Base-by-base conservation (phyloP, 1,284 basidiomycete species). In the Fomitopsis schrenkii region DNA sequence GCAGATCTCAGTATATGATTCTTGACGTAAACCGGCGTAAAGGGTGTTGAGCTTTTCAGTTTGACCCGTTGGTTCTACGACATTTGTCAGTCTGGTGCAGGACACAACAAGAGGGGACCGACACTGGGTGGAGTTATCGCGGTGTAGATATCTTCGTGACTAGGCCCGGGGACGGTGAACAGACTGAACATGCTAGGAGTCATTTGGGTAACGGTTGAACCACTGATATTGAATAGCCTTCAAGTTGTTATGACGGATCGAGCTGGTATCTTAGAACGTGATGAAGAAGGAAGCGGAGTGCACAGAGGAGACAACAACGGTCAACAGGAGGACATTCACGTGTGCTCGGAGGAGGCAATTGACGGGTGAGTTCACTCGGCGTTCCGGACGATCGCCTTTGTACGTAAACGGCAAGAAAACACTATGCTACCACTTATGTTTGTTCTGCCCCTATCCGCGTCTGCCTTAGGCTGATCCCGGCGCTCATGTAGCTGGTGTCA, bases 21-120 rank as follows among this genome's bases (percentile, higher is more conserved):
- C 54, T 68, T 71, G 66, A 74, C 73, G 66, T 71, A 74, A 59
- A 55, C 62, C 14, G 73, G 73, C 15, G 70, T 70, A 59, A 74
- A 74, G 44, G 73, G 72, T n/a, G 73, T 70, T 12, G 65, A 46
- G 56, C 67, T 68, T 61, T 61, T 67, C 61, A 73, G 65, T 59
- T 64, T 70, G 40, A 73, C 63, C 58, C 70, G 70, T 60, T 68
- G 66, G 44, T 66, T 69, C 69, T 71, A 46, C n/a, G 14, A 40
- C 33, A 40, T 17, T 40, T 48, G 41, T 60, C 53, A 54, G 55
- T 59, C 19, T 45, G 5, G 28, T n/a, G 28, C 28, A 35, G n/a
- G 9, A 35, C 45, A 40, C n/a, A 58, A 40, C 26, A n/a, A 41
- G 60, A 58, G 38, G 58, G 40, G 45, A 61, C 72, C 66, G 46